Conservation (phyloP, 768 basidiomycete species). For the Auricularia cornea region DNA sequence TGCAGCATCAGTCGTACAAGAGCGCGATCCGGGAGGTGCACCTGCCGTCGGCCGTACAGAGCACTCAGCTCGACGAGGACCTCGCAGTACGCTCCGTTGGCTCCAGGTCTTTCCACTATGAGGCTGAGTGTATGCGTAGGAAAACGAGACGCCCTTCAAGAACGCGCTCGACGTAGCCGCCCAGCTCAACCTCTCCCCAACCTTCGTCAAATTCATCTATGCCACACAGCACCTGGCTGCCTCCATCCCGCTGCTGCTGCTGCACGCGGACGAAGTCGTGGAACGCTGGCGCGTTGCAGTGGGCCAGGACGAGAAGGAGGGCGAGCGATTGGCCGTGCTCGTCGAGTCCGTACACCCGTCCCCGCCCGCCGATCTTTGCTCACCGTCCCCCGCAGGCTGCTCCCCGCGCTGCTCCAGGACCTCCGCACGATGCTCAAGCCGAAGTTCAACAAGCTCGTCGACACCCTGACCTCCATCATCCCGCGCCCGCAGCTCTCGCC, state of each 20-base stretch:
- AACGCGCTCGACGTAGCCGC: constrained; percentile 65
- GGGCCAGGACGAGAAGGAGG: constrained; percentile 28
- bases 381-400: constrained; percentile 38
- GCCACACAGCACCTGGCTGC: constrained; percentile 52
- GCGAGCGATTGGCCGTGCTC: constrained; percentile 65
- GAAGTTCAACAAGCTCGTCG: constrained; percentile 47
- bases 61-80: constrained; percentile 46
- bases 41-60: constrained; percentile 53
- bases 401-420: constrained; percentile 74
- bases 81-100: constrained; percentile 34
- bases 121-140: constrained; percentile 40
- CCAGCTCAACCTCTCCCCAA: constrained; percentile 70
- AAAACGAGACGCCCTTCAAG: constrained; percentile 73
- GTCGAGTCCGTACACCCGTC: constrained; percentile 50
- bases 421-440: constrained; percentile 72
- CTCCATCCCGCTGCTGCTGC: constrained; percentile 73
- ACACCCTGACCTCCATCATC: constrained; percentile 48
- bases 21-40: constrained; percentile 62
- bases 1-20: constrained; percentile 69
- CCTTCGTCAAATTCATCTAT: constrained; percentile 63
- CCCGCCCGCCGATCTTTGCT: constrained; percentile 1
- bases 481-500: constrained; percentile 47
- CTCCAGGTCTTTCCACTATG: not conserved
- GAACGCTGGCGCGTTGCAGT: constrained; percentile 55
- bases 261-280: constrained; percentile 67